Conservation (phyloP, 441 rosid genomes). For the Arabidopsis lyrata region DNA sequence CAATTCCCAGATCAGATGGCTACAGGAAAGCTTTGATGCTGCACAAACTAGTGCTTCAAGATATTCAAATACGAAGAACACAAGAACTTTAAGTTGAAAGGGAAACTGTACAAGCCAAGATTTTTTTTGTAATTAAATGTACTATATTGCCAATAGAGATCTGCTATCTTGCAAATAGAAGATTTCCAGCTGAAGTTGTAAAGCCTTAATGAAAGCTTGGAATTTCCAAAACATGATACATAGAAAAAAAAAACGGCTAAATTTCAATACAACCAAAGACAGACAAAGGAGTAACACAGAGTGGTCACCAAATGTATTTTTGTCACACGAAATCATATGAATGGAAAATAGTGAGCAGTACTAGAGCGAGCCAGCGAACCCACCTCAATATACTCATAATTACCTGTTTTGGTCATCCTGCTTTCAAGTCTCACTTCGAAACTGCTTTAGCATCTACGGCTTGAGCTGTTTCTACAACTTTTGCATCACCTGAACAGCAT, state of each 20-base stretch:
- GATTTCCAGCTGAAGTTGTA: conserved; percentile 30
- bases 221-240: conserved; percentile 31
- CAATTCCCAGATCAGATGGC: conserved; percentile 64
- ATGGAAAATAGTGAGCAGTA: conserved; percentile 26
- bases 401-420: conserved; percentile 34
- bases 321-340: conserved; percentile 37
- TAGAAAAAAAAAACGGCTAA: conserved; percentile 11
- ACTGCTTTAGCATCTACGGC: conserved; percentile 62
- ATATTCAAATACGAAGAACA: conserved; percentile 15
- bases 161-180: conserved; percentile 37
- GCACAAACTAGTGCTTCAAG: conserved; percentile 35
- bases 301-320: conserved; percentile 12
- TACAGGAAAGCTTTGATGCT: conserved; percentile 61
- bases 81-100: conserved; percentile 13
- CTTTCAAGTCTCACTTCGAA: conserved; percentile 52
- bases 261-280: conserved; percentile 31
- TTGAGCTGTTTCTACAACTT: conserved; percentile 53
- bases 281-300: conserved; percentile 26
- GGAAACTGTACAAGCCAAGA: conserved; percentile 21
- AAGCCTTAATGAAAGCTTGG: conserved; percentile 5
- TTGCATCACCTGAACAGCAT: conserved; percentile 73
- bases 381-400: conserved; percentile 18
- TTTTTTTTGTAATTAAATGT: conserved; percentile 38
- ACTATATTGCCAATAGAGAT: conserved; percentile 25
- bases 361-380: conserved; percentile 24